These are phyloP conservation scores for Diutina siamensis DNA, from an alignment of 1,139 yeast species.

Conservation along the genomic window DNA sequence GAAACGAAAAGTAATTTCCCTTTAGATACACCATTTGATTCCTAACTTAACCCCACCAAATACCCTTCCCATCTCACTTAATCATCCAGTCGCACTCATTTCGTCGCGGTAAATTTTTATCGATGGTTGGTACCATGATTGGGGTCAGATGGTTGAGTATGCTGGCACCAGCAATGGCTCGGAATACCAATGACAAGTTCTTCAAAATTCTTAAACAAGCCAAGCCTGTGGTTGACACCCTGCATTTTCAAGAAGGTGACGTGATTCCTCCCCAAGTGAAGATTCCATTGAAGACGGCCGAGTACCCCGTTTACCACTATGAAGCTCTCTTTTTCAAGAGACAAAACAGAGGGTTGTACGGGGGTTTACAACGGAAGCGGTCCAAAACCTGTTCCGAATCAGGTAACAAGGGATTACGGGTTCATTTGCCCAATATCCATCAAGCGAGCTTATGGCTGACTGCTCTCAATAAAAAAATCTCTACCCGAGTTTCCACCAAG, in stretches of 20 bases:
- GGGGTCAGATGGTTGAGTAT: background rate
- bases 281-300: conserved; percentile 1
- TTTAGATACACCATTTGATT: no score
- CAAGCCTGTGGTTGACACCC: conserved; percentile 17
- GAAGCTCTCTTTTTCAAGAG: conserved; percentile 71
- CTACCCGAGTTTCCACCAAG: conserved; percentile 60
- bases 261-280: background rate
- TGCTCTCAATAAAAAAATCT: conserved; percentile 43
- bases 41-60: no score
- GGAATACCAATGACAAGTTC: conserved; percentile 5
- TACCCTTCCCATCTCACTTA: no score
- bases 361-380: conserved; percentile 72
- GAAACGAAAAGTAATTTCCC: no score
- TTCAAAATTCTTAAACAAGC: conserved; percentile 29
- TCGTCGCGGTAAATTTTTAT: conserved; percentile 6
- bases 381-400: conserved; percentile 72
- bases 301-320: conserved; percentile 73
- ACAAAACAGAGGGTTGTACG: conserved; percentile 79
- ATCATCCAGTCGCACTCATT: no score
- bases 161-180: conserved; percentile 1
- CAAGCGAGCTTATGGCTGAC: conserved; percentile 73
- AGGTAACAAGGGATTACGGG: conserved; percentile 63
- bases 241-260: background rate
- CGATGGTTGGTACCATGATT: conserved; percentile 13
- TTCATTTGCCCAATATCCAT: conserved; percentile 75